Base-by-base conservation (phyloP, 2,329 filamentous ascomycete species). In the Neonectria punicea region DNA sequence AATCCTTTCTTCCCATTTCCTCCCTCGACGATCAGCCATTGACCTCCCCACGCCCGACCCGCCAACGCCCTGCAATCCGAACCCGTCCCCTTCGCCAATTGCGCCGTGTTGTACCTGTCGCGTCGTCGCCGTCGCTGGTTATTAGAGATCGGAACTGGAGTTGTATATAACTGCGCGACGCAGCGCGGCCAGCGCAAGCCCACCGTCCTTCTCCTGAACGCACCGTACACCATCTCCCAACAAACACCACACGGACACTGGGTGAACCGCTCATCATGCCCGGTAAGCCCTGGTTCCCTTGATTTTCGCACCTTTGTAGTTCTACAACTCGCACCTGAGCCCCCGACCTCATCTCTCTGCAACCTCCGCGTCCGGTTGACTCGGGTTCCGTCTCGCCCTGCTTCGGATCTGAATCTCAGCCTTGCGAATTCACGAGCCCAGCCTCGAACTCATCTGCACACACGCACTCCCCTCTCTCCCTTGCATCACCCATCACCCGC, bases 221-320 rank as follows among this genome's bases (percentile, higher is more conserved):
- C 59, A 56, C 51, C 25, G 34, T 43, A 39, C 18, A 43, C 34
- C 34, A n/a, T 20, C 34, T 13, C 16, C 36, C 36, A 39, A 39
- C 36, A 39, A 39, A 41, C 20, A 41, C n/a, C 16, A 25, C 20
- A 41, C 39, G 18, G 14, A 43, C 34, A 34, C 59, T 22, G 34
- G 25, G 25, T 44, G 39, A 39, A 39, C 57, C 51, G 49, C 44
- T 50, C 57, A 61, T 58, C 62, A 65, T 65, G 62, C 62, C 62
- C 34, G 58, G 62, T 65, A 65, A 65, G 53, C 46, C 53, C 13
- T 47, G 51, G 18, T 57, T 57, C 30, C 30, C 50, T 46, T 51
- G 10, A n/a, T 32, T 50, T 34, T 44, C 14, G 16, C 39, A 5
- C 44, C 8, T 36, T 36, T 18, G 28, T n/a, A 11, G 22, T 16